Evolutionary conservation across 129 eudicot species (phyloP).

Genomic region (Flaveria bidentis): DNA sequence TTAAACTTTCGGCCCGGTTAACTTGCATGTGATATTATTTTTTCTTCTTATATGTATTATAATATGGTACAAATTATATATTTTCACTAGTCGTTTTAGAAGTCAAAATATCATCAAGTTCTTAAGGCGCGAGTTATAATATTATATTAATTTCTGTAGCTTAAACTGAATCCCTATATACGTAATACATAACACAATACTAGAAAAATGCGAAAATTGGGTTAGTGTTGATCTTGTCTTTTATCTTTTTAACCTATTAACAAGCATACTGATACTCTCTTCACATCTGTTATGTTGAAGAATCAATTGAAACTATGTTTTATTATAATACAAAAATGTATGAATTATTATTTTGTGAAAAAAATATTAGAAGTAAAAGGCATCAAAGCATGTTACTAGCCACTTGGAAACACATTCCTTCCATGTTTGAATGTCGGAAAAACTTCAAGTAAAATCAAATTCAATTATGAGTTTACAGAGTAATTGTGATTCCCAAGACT

Average conservation of each 20-base stretch:
- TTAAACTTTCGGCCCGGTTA: no score
- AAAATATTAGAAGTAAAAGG: conserved; percentile 23
- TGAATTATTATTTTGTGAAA: neutral
- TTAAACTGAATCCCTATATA: no score
- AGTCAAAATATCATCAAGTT: no score
- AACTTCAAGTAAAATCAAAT: conserved; percentile 42
- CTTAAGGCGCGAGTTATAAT: no score
- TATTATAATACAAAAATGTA: neutral
- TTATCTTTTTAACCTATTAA: neutral
- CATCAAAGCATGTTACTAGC: conserved; percentile 33
- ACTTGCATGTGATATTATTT: no score
- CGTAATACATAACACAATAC: no score
- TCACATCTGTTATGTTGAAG: neutral
- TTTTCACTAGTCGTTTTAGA: no score
- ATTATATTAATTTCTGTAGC: no score
- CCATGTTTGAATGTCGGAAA: conserved; percentile 75
- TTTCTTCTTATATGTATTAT: no score
- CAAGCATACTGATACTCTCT: neutral
- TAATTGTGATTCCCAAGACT: conserved; percentile 40
- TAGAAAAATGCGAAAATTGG: no score
- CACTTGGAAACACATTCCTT: conserved; percentile 51
- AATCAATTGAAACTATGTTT: no score
- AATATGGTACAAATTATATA: no score
- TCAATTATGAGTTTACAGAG: conserved; percentile 36
- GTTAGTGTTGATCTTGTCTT: neutral